A percentile compares a stretch with the other conserved stretches of the same genome.
Conservation (phyloP, 176 grass and related monocot genomes). For the Oryza punctata region DNA sequence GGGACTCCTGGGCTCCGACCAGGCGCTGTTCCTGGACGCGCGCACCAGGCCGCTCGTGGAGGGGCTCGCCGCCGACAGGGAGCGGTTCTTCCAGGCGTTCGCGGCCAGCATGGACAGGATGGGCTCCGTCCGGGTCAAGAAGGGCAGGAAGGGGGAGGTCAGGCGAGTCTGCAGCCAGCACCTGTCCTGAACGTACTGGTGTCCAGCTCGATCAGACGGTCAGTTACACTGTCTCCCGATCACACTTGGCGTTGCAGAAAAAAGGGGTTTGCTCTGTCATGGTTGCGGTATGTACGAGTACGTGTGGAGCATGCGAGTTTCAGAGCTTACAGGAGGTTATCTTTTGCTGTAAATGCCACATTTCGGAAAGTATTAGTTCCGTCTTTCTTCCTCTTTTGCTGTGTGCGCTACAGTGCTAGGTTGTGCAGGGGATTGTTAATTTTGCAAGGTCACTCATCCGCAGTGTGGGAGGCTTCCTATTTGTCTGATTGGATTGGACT, state of each 20-base stretch:
- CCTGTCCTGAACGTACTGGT: constrained; percentile 2
- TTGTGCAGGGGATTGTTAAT: neutral
- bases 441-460: neutral
- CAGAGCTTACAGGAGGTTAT: neutral
- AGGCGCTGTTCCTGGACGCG: constrained; percentile 67
- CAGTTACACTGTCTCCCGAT: no score
- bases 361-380: neutral
- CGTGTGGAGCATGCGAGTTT: no score
- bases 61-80: constrained; percentile 59
- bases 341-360: neutral
- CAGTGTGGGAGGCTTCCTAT: neutral
- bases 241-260: neutral
- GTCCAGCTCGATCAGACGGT: no score
- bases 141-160: constrained; percentile 78
- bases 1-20: constrained; percentile 79
- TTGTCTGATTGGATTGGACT: neutral
- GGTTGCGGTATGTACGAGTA: no score
- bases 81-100: constrained; percentile 70
- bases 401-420: neutral
- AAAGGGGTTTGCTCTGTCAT: neutral
- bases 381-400: neutral
- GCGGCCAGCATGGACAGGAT: constrained; percentile 66
- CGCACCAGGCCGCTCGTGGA: constrained; percentile 66
- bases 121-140: constrained; percentile 81
- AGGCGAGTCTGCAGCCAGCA: constrained; percentile 77